Evolutionary conservation across 768 basidiomycete genomes (phyloP), one percentile per base, ranked within the genome.

Genomic region (Amanita exitialis): DNA sequence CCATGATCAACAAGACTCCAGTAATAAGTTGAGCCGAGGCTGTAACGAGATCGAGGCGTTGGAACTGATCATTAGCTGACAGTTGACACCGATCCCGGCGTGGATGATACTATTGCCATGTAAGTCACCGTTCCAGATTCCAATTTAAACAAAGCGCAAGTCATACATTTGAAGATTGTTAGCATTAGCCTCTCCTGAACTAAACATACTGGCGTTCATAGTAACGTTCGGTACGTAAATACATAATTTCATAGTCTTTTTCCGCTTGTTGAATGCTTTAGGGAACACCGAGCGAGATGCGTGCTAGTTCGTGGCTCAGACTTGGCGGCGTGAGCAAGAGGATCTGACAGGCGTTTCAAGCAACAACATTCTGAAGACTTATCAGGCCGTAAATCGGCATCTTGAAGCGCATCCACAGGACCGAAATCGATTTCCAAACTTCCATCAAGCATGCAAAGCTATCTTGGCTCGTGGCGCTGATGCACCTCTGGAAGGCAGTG

Each of bases 41-140:
- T 27, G 27, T 3, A 16, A 42, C 38, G 27, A 38, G 42, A 20
- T 34, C 28, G 13, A 16, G 18, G 43, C 21, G 37, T 7, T 9
- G 20, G n/a, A 16, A 18, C 30, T 35, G 16, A 45, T 41, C 23
- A 20, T 45, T 18, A 27, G 10, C 12, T 23, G 48, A 37, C 58
- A 90, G 86, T 90, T 59, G 89, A 90, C 57, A 87, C 87, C 23
- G 90, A 93, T 61, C 87, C 90, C 6, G 90, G 90, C 30, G 83
- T 90, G 3, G 90, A 93, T 60, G 90, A 93, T 62, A 70, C 75
- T 21, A 57, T 90, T 47, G 89, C 89, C 25, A 79, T 93, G 88
- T 85, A 52, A 53, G 80, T 64, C 35, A 9, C 15, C 28, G 38
- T 41, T 45, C 18, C 51, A 6, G 51, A 44, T 27, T 45, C 15